Conservation (phyloP, 768 basidiomycete genomes). For the Tricholoma terreum region DNA sequence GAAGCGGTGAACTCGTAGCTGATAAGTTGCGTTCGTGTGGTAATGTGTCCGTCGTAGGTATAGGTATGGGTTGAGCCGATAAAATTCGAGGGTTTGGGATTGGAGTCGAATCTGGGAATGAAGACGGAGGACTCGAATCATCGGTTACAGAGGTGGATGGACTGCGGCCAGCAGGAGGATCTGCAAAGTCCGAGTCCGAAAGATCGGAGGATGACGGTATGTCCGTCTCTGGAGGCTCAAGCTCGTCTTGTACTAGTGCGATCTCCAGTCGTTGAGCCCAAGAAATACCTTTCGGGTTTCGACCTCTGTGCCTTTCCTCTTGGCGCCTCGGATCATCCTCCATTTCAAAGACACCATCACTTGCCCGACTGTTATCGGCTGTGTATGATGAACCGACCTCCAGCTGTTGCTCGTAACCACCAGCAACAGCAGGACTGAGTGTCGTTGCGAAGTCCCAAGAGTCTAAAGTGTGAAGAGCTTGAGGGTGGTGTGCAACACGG, state of each 20-base stretch:
- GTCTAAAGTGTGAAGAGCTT: conserved; percentile 52
- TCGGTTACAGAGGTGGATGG: conserved; percentile 17
- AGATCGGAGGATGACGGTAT: conserved; percentile 20
- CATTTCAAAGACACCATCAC: conserved; percentile 36
- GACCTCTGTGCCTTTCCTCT: neutral
- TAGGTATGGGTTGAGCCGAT: neutral
- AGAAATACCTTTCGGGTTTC: conserved; percentile 16
- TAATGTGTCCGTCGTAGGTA: neutral
- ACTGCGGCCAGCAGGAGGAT: conserved; percentile 9
- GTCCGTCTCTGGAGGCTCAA: conserved; percentile 11
- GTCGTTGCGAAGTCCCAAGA: conserved; percentile 79
- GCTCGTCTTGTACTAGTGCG: neutral
- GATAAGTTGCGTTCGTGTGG: neutral
- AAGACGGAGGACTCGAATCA: conserved; percentile 3
- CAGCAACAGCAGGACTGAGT: conserved; percentile 34
- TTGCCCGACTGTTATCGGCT: conserved; percentile 22
- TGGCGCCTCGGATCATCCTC: conserved; percentile 25
- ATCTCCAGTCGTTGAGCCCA: conserved; percentile 17
- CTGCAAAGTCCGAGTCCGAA: conserved; percentile 11
- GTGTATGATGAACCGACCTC: conserved; percentile 7
- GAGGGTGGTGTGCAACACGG: conserved; percentile 35
- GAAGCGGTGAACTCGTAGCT: neutral
- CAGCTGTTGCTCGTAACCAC: conserved; percentile 22
- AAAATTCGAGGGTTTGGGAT: neutral
- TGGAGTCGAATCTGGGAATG: neutral